These are phyloP conservation scores for Claviceps maximensis DNA, from an alignment of 2,329 filamentous ascomycete species.

Conservation along the genomic window DNA sequence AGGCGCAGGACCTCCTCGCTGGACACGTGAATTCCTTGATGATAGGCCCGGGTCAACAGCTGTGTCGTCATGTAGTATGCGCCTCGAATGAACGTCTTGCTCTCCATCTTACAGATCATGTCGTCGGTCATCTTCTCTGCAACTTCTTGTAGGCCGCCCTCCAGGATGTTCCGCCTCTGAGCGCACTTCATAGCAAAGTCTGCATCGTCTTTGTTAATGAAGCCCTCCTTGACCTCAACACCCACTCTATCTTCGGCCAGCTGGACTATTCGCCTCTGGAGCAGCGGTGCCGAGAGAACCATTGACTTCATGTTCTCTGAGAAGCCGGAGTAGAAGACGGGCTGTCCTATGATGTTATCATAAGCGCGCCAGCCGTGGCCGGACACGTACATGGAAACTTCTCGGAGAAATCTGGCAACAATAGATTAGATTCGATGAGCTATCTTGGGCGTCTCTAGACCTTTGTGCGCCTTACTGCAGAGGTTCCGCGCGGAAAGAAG, in stretches of 20 bases:
- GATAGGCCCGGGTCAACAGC: slow-evolving; percentile 81
- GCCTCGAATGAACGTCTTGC: slow-evolving; percentile 77
- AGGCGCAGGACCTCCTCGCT: slow-evolving; percentile 84
- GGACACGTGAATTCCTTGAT: slow-evolving; percentile 93
- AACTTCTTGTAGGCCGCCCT: slow-evolving; percentile 62
- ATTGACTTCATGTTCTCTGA: slow-evolving; percentile 74
- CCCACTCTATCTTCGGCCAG: slow-evolving; percentile 62
- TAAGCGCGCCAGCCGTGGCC: slow-evolving; percentile 94
- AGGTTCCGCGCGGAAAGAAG: slow-evolving; percentile 64
- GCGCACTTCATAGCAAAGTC: slow-evolving; percentile 37
- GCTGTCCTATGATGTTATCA: slow-evolving; percentile 78
- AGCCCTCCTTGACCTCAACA: slow-evolving; percentile 64
- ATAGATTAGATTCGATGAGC: neutral
- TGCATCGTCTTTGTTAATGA: slow-evolving; percentile 43
- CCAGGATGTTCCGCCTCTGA: slow-evolving; percentile 50
- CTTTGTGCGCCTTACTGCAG: slow-evolving; percentile 37
- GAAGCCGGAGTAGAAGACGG: slow-evolving; percentile 87
- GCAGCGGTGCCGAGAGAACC: slow-evolving; percentile 61
- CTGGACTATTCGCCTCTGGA: slow-evolving; percentile 61
- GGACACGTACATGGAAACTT: slow-evolving; percentile 85
- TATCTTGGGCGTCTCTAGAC: neutral
- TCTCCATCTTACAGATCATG: slow-evolving; percentile 99
- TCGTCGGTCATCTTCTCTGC: slow-evolving; percentile 77
- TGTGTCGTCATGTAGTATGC: slow-evolving; percentile 87
- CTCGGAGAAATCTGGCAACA: slow-evolving; percentile 63